A percentile compares a stretch with the other conserved stretches of the same genome.
Evolutionary conservation across 306 rosid genomes (phyloP).

Genomic region (Casuarina glauca): DNA sequence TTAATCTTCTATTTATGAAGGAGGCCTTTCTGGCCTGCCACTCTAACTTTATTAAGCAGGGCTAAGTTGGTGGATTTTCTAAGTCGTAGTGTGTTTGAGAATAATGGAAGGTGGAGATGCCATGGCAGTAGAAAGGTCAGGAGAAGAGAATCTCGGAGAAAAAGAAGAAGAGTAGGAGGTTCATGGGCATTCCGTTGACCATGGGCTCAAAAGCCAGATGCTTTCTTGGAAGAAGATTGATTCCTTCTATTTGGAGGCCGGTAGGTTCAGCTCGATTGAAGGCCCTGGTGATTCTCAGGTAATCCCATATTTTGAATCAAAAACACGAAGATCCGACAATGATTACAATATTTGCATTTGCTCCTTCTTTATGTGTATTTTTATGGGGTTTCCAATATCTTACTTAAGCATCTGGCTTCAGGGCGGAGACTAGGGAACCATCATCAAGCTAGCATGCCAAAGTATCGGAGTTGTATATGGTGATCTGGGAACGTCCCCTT

Average conservation of each 20-base stretch:
- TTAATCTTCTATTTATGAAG: too few relatives aligned
- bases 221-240: not conserved
- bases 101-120: not conserved
- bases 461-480: conserved; percentile 34
- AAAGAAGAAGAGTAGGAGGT: not conserved
- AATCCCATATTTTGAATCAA: too few relatives aligned
- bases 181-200: not conserved
- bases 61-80: too few relatives aligned
- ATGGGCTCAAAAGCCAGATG: not conserved
- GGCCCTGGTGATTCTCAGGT: not conserved
- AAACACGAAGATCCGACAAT: too few relatives aligned
- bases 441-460: conserved; percentile 22
- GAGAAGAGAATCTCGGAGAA: not conserved
- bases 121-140: not conserved
- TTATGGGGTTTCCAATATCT: too few relatives aligned
- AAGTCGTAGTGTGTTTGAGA: not conserved
- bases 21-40: too few relatives aligned
- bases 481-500: conserved; percentile 31
- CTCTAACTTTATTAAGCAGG: too few relatives aligned
- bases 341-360: not conserved
- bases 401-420: not conserved
- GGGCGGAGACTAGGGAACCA: not conserved
- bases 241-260: not conserved
- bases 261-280: not conserved
- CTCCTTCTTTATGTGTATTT: too few relatives aligned